Percentiles rank a stretch among this genome's conserved stretches.
phyloP scores from a whole-genome alignment of 2,329 filamentous ascomycete genomes.

The Epichloe glyceriae region DNA sequence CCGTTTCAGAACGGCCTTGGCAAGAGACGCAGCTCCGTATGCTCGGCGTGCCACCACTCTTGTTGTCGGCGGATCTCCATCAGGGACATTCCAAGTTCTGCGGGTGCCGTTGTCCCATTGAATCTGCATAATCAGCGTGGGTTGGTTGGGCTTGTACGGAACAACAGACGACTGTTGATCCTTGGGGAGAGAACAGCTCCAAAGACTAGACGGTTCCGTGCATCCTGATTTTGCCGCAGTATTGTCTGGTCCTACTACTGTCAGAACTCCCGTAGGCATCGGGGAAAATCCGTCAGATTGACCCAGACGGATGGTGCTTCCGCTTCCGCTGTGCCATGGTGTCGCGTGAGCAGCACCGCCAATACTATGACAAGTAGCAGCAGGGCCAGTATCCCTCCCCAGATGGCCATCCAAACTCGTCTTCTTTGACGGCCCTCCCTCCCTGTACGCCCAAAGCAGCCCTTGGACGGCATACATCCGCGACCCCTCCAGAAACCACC shows the following conservation, averaged over 20 bases:
- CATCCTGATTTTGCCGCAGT: conserved; percentile 53
- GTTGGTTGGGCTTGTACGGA: conserved; percentile 54
- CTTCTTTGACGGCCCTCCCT: conserved; percentile 51
- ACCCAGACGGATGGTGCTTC: conserved; percentile 49
- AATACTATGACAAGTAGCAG: conserved; percentile 46
- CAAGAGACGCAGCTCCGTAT: conserved; percentile 13
- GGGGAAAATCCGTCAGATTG: conserved; percentile 79
- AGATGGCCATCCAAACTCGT: conserved; percentile 43
- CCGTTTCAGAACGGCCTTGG: conserved; percentile 11
- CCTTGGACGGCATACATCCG: conserved; percentile 47
- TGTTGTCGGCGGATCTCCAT: conserved; percentile 20
- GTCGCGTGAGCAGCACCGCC: conserved; percentile 37
- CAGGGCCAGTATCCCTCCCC: conserved; percentile 36
- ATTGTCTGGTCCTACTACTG: conserved; percentile 61
- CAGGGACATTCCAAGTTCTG: conserved; percentile 35
- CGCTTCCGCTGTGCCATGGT: conserved; percentile 10
- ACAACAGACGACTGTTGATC: conserved; percentile 54
- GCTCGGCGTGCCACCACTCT: conserved; percentile 15
- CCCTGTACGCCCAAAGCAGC: conserved; percentile 51
- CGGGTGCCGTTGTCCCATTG: conserved; percentile 50
- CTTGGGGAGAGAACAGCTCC: conserved; percentile 78
- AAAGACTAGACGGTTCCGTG: conserved; percentile 58
- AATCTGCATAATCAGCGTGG: conserved; percentile 72
- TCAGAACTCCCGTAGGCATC: conserved; percentile 72
- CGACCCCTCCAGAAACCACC: conserved; percentile 55